Evolutionary conservation across 805 yeast species (phyloP).

Genomic region (Kazachstania kunashirensis): DNA sequence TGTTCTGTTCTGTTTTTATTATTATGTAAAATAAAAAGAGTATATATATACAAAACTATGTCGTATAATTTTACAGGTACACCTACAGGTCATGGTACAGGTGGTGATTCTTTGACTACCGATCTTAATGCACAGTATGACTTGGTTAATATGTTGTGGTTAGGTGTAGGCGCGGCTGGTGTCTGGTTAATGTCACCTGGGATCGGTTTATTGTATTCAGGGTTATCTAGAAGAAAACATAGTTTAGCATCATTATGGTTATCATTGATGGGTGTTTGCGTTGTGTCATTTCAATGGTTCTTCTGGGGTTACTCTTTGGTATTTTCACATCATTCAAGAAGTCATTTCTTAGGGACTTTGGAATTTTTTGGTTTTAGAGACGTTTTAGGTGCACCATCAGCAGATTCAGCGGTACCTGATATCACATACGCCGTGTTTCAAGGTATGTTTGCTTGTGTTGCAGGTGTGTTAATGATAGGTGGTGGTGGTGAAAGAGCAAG

Average conservation of each 20-base stretch:
- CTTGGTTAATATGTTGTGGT: conserved; percentile 76
- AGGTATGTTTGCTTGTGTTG: conserved; percentile 92
- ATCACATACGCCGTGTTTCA: conserved; percentile 84
- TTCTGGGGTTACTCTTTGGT: conserved; percentile 95
- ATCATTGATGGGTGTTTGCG: conserved; percentile 75
- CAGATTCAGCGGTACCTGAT: conserved; percentile 68
- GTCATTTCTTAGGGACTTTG: conserved; percentile 73
- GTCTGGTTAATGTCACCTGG: conserved; percentile 98
- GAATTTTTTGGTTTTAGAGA: conserved; percentile 70
- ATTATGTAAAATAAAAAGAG: neutral
- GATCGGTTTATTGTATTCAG: conserved; percentile 85
- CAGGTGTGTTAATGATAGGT: conserved; percentile 91
- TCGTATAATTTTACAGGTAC: conserved; percentile 31
- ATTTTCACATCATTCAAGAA: conserved; percentile 56
- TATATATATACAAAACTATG: conserved; percentile 11
- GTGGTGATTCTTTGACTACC: conserved; percentile 67
- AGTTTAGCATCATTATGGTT: conserved; percentile 95
- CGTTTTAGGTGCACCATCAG: conserved; percentile 73
- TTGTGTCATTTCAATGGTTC: conserved; percentile 91
- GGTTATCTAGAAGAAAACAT: conserved; percentile 88
- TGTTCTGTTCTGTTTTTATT: neutral
- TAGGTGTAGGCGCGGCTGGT: conserved; percentile 62
- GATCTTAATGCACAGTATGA: conserved; percentile 66
- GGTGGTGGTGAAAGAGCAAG: conserved; percentile 98
- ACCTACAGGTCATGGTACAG: conserved; percentile 55